Conservation (phyloP, 345 rosid genomes). For the Eucalyptus paniculata region DNA sequence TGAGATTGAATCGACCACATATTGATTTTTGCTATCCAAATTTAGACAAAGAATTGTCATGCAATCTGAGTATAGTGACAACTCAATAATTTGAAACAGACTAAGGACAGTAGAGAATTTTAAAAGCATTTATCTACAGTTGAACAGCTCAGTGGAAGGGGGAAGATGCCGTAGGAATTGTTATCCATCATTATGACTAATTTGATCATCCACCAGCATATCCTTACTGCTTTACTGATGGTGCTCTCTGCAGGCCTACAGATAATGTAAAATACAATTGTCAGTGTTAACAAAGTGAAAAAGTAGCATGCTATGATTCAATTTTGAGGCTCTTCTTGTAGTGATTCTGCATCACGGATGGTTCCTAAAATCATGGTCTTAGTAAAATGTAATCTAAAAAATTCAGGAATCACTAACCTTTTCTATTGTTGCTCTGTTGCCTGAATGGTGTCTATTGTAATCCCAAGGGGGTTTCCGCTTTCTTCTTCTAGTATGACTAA, state of each 20-base stretch:
- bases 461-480: slow-evolving; percentile 25
- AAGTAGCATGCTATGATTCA: background rate
- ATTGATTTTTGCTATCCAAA: background rate
- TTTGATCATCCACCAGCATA: background rate
- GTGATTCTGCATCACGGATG: background rate
- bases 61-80: background rate
- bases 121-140: background rate
- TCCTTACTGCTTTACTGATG: background rate
- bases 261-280: background rate
- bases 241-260: background rate
- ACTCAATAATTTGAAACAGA: background rate
- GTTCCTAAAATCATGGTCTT: background rate
- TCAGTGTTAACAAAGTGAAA: background rate
- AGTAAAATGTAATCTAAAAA: background rate
- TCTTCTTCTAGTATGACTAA: slow-evolving; percentile 52
- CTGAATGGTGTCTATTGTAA: slow-evolving; percentile 20
- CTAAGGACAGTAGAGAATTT: background rate
- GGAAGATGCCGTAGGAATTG: background rate
- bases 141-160: background rate
- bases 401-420: background rate
- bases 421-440: background rate
- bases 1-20: background rate
- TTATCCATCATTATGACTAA: background rate
- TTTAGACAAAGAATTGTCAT: background rate
- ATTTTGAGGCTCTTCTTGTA: background rate